Base-by-base conservation (phyloP, 1,284 basidiomycete genomes). In the Exsudoporus floridanus region DNA sequence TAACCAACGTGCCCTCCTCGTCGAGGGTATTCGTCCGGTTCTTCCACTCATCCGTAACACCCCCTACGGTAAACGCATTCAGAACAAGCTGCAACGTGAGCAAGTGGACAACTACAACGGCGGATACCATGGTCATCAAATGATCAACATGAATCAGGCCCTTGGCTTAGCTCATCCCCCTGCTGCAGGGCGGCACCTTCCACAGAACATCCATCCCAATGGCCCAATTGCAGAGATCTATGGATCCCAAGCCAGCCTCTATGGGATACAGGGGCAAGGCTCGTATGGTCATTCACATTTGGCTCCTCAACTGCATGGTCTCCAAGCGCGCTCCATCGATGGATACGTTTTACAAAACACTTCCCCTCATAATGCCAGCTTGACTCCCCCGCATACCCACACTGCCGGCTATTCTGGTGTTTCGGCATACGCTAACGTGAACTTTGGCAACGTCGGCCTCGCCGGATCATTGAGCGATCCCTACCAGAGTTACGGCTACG, bases 11-110 rank as follows among this genome's bases (percentile, higher is more conserved):
- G 86, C 80, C 10, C 71, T 86, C 61, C 84, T 98, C 38, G 92
- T 98, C 33, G 94, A 97, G 68, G 92, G 92, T 62, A 98, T 98
- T 68, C 89, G 94, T 49, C 95, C 95, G n/a, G 94, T 97, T 56
- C 80, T 98, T 28, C 94, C 93, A 3, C 81, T 97, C 58, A 97
- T 98, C 67, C 89, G 94, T 64, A 98, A 97, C 74, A 98, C 94
- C 5, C 94, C 94, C 4, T 98, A 98, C 65, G 94, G 94, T 64
- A 98, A 98, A 78, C 88, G 95, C 49, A 98, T 98, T 64, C 94
- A 97, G 74, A 94, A 93, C 77, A 97, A 97, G 76, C 78, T 98
- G 51, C 93, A 96, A 72, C 90, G 93, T 51, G 92, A 95, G 74
- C 90, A 93, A 68, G 79, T 86, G 73, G 89, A 91, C 60, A 82